Conservation (phyloP, 192 early-diverging fungal species). For the Anaeromyces robustus region DNA sequence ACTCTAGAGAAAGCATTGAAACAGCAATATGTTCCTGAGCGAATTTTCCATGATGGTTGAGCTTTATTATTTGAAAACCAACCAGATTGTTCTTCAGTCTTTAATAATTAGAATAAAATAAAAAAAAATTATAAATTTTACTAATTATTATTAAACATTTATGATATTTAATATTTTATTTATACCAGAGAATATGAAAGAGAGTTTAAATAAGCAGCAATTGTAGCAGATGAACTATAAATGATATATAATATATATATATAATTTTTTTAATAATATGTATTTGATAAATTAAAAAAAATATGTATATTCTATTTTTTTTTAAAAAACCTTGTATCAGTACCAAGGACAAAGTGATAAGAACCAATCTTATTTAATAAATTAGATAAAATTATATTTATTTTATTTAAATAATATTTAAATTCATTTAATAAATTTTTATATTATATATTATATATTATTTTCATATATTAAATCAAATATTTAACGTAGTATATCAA, state of each 20-base stretch:
- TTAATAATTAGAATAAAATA: conserved; percentile 19
- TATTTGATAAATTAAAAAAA: no score
- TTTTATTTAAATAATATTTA: no score
- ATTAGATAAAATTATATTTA: conserved; percentile 2
- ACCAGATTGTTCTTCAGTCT: conserved; percentile 22
- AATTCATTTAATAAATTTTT: no score
- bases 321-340: conserved; percentile 31
- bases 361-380: conserved; percentile 47
- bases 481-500: no score
- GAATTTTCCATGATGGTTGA: conserved; percentile 37
- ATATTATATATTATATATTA: no score
- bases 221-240: conserved; percentile 80
- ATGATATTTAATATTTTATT: not conserved
- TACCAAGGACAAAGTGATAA: conserved; percentile 41
- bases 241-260: conserved; percentile 8
- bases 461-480: no score
- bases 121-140: not conserved
- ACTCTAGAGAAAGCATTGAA: conserved; percentile 95
- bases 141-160: not conserved
- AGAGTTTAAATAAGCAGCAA: conserved; percentile 96
- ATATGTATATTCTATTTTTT: no score
- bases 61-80: conserved; percentile 10
- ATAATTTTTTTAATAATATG: no score
- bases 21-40: conserved; percentile 69
- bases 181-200: conserved; percentile 74